Evolutionary conservation across 2,329 filamentous ascomycete species (phyloP), one percentile per base, ranked within the genome.

Genomic region (Sordariomycetes sp.): DNA sequence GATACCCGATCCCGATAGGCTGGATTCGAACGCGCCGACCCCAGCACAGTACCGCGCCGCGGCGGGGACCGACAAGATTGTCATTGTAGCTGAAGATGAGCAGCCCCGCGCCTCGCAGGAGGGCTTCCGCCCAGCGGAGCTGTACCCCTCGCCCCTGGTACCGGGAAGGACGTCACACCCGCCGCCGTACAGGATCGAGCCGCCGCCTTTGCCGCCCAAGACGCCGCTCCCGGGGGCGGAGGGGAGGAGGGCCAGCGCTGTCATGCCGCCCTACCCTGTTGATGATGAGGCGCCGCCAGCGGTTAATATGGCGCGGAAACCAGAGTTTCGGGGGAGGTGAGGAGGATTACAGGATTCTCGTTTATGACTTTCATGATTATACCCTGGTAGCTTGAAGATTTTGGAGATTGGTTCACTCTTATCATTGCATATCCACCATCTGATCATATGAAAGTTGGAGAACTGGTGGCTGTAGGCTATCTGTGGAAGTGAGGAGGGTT

Each of bases 231-330:
- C 78, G 0, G 84, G 81, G 59, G 68, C 67, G 62, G 74, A 68
- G 6, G 12, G 51, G 61, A 63, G 55, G 62, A 64, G 56, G 52
- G 64, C 60, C 42, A 72, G 62, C 64, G 64, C 67, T 6, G 61
- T 68, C 1, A 68, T 74, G 10, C 77, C 89, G 36, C 90, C 90
- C 1, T 96, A 96, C 68, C 92, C 92, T 0, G 72, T 89, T 53
- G 85, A 84, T 52, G 87, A 95, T 64, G 87, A 86, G 28, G 85
- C 87, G 32, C 91, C 92, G 20, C 92, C 92, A 2, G 76, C 81
- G 7, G 90, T 95, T 8, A 95, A 95, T 65, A 87, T 90, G 79
- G 84, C 87, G 52, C 82, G 85, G 63, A 96, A 96, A 69, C 92
- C 92, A 1, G 85, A 87, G 54, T 89, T 85, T 63, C 77, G 75